Percentiles rank a stretch among this genome's conserved stretches.
These are phyloP conservation scores for Eutrema heterophyllum DNA, from an alignment of 345 rosid species.

Conservation along the genomic window DNA sequence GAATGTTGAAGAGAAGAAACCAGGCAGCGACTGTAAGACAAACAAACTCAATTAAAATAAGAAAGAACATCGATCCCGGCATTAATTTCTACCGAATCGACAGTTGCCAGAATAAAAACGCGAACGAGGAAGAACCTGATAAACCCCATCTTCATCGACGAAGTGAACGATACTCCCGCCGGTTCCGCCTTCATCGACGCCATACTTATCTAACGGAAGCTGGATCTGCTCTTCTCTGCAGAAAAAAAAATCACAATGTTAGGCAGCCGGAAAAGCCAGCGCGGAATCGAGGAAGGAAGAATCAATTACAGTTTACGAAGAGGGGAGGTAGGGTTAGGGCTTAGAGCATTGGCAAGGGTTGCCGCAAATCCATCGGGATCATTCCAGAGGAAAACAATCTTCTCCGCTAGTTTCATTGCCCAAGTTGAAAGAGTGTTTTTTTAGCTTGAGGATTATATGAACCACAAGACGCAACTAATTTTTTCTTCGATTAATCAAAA, in stretches of 20 bases:
- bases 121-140: constrained; percentile 40
- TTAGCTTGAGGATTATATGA: neutral
- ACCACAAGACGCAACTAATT: neutral
- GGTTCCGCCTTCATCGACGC: constrained; percentile 37
- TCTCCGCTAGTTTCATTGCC: constrained; percentile 56
- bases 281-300: constrained; percentile 5
- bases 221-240: constrained; percentile 57
- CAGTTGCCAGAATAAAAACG: neutral
- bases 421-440: neutral
- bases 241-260: neutral
- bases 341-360: constrained; percentile 44
- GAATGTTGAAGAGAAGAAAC: neutral
- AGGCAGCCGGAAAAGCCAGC: neutral
- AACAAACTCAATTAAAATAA: neutral
- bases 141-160: constrained; percentile 39
- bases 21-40: neutral
- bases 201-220: constrained; percentile 48
- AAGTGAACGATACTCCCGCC: constrained; percentile 53
- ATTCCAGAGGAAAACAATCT: constrained; percentile 42
- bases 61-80: neutral
- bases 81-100: neutral
- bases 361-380: constrained; percentile 50
- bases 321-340: constrained; percentile 40
- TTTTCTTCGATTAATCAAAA: too few species aligned
- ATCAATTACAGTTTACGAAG: constrained; percentile 45